A percentile compares a stretch with the other conserved stretches of the same genome.
phyloP scores from a whole-genome alignment of 2,329 filamentous ascomycete species.

The Ophiocordyceps camponoti-floridani region DNA sequence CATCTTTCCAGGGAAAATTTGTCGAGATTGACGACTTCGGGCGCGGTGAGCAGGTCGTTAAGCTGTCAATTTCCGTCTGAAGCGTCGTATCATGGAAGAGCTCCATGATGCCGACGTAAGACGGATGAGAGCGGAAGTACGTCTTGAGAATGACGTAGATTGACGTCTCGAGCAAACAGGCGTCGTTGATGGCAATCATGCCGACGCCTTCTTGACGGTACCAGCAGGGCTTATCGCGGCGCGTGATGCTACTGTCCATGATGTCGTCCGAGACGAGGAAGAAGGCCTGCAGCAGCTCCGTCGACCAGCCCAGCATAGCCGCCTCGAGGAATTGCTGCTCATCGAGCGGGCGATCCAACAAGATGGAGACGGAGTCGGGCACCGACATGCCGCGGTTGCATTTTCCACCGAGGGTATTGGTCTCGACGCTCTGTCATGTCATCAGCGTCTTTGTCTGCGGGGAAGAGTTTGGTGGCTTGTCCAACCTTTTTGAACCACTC shows the following conservation, averaged over 20 bases:
- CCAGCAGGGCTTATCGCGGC: slow-evolving; percentile 90
- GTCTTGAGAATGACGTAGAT: slow-evolving; percentile 91
- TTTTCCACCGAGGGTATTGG: slow-evolving; percentile 86
- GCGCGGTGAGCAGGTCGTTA: slow-evolving; percentile 87
- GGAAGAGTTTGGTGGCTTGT: background rate
- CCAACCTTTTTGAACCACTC: slow-evolving; percentile 71
- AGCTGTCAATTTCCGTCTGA: slow-evolving; percentile 90
- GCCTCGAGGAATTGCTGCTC: slow-evolving; percentile 77
- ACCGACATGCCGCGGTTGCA: slow-evolving; percentile 98
- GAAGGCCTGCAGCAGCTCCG: slow-evolving; percentile 94
- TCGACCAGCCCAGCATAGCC: slow-evolving; percentile 87
- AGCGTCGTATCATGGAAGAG: slow-evolving; percentile 89
- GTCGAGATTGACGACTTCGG: slow-evolving; percentile 86
- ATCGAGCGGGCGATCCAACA: slow-evolving; percentile 52
- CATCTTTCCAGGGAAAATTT: slow-evolving; percentile 96
- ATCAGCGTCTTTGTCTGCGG: background rate
- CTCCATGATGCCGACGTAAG: slow-evolving; percentile 83
- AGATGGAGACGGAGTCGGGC: slow-evolving; percentile 70
- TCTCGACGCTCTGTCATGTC: slow-evolving; percentile 48
- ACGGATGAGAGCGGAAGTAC: slow-evolving; percentile 73
- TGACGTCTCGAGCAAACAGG: slow-evolving; percentile 80
- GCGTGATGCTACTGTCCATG: slow-evolving; percentile 92
- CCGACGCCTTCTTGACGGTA: slow-evolving; percentile 80
- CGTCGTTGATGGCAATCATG: slow-evolving; percentile 95
- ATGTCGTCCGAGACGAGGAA: slow-evolving; percentile 98